Evolutionary conservation across 768 basidiomycete genomes (phyloP).

Genomic region (Mycena leptocephala): DNA sequence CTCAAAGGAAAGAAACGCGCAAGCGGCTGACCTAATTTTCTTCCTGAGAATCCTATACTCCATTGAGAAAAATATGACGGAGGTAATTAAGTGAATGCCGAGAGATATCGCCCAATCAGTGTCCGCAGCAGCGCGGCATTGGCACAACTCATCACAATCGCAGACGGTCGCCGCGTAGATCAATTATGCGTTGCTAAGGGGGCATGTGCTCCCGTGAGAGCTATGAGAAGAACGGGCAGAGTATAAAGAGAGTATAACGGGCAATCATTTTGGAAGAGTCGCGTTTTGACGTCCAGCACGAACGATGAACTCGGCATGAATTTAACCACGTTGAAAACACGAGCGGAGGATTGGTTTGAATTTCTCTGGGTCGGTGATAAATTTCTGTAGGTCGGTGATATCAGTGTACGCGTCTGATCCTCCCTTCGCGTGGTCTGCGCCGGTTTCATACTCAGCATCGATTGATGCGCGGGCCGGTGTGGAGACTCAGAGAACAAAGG

Average conservation of each 20-base stretch:
- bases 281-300: neutral
- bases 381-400: neutral
- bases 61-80: conserved; percentile 17
- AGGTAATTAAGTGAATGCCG: neutral
- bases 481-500: neutral
- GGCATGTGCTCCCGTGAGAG: conserved; percentile 4
- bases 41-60: neutral
- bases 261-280: neutral
- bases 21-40: conserved; percentile 19
- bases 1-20: conserved; percentile 8
- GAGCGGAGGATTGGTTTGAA: neutral
- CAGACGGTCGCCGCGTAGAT: too few relatives aligned
- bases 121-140: neutral
- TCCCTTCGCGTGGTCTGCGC: neutral
- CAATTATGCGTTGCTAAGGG: conserved; percentile 1
- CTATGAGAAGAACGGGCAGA: too few relatives aligned
- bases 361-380: neutral
- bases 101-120: neutral
- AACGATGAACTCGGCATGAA: neutral
- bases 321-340: conserved; percentile 13
- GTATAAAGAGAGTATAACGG: neutral
- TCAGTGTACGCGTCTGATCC: neutral
- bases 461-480: neutral
- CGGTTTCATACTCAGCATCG: neutral
- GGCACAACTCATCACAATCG: too few relatives aligned